phyloP scores from a whole-genome alignment of 352 stramenopile genomes.

The Phytophthora sojae region DNA sequence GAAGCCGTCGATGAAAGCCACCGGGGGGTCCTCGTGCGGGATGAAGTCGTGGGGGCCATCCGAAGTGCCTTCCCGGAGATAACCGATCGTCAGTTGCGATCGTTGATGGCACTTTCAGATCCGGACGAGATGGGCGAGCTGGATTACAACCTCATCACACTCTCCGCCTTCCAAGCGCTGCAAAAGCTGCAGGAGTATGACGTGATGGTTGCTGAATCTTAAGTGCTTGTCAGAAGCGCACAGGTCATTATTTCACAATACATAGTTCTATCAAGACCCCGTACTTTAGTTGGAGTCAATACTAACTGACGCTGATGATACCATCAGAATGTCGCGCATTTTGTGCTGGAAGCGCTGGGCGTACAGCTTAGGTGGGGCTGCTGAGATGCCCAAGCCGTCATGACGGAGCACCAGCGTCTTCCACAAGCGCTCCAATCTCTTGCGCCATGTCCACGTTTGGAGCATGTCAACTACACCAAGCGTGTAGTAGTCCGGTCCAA shows the following conservation, averaged over 20 bases:
- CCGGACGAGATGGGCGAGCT: slow-evolving; percentile 75
- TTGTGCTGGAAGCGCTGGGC: slow-evolving; percentile 83
- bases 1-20: slow-evolving; percentile 74
- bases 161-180: slow-evolving; percentile 77
- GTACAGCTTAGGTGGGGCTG: slow-evolving; percentile 77
- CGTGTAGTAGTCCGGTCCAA: slow-evolving; percentile 89
- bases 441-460: slow-evolving; percentile 89
- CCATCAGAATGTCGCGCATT: slow-evolving; percentile 88
- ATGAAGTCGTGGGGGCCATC: slow-evolving; percentile 66
- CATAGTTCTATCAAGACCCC: slow-evolving; percentile 31
- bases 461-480: slow-evolving; percentile 92
- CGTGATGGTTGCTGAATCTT: slow-evolving; percentile 79
- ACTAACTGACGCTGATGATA: slow-evolving; percentile 61
- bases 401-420: slow-evolving; percentile 83
- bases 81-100: slow-evolving; percentile 64
- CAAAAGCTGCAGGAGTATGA: slow-evolving; percentile 89
- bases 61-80: slow-evolving; percentile 74
- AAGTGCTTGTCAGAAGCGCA: not conserved
- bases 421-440: slow-evolving; percentile 84
- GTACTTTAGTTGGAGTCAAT: slow-evolving; percentile 43
- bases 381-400: slow-evolving; percentile 79
- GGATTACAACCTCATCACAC: slow-evolving; percentile 72
- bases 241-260: slow-evolving; percentile 31
- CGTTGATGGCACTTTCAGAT: slow-evolving; percentile 71
- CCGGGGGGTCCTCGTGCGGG: slow-evolving; percentile 57